These are phyloP conservation scores for Corchorus capsularis DNA, from an alignment of 345 rosid species.

Conservation along the genomic window DNA sequence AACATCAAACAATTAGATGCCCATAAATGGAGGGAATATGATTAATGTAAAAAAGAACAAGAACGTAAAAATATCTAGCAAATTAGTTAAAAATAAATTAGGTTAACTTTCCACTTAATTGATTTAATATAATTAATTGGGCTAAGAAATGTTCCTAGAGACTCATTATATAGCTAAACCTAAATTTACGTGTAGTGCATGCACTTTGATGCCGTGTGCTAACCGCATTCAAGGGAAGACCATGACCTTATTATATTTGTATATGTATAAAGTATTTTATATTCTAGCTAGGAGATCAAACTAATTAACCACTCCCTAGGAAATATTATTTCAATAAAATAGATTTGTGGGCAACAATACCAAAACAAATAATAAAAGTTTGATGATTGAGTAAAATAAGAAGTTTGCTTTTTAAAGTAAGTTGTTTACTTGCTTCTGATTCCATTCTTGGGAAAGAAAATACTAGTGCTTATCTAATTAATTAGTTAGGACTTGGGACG, in stretches of 20 bases:
- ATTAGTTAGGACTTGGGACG: not conserved
- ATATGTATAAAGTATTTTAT: not conserved
- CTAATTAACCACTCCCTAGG: not conserved
- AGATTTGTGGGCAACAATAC: not conserved
- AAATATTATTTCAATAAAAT: not conserved
- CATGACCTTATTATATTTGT: not conserved
- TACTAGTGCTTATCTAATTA: not conserved
- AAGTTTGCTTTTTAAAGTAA: slow-evolving; percentile 20
- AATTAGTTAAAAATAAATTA: not conserved
- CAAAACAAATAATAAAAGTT: no score
- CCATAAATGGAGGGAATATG: not conserved
- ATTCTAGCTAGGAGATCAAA: not conserved
- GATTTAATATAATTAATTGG: not conserved
- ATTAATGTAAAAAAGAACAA: not conserved
- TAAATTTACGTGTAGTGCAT: slow-evolving; percentile 18
- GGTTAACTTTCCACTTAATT: slow-evolving; percentile 3
- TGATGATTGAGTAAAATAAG: not conserved
- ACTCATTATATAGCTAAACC: not conserved
- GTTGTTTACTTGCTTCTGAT: not conserved
- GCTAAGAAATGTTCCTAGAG: slow-evolving; percentile 7
- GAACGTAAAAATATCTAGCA: no score
- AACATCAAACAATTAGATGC: not conserved
- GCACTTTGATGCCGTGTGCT: slow-evolving; percentile 18
- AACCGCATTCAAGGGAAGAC: slow-evolving; percentile 12
- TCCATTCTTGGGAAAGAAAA: slow-evolving; percentile 7